These are phyloP conservation scores for Pestalotiopsis sp. DNA, from an alignment of 2,329 filamentous ascomycete species.

Conservation along the genomic window DNA sequence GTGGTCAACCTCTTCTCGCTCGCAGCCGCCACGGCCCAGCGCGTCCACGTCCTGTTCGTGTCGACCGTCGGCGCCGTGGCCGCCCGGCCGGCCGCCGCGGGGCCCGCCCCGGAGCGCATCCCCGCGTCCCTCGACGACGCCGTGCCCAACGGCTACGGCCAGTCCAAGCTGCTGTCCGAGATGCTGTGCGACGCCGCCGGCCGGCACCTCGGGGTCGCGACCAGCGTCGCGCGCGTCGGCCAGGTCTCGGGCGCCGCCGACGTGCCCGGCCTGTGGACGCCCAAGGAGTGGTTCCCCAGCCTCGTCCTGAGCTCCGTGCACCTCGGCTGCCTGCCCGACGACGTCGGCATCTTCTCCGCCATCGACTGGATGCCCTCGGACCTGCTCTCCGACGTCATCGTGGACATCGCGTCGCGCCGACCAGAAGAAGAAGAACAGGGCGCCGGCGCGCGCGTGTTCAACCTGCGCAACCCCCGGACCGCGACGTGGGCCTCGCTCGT, in stretches of 20 bases:
- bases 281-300: constrained; percentile 41
- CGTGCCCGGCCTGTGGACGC: constrained; percentile 36
- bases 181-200: constrained; percentile 24
- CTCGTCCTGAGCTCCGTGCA: constrained; percentile 39
- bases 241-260: constrained; percentile 26
- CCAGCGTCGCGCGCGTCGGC: constrained; percentile 24
- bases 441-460: background rate
- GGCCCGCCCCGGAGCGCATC: constrained; percentile 17
- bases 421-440: background rate
- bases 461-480: background rate
- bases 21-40: constrained; percentile 2
- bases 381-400: constrained; percentile 34
- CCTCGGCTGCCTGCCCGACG: constrained; percentile 35
- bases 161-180: constrained; percentile 29
- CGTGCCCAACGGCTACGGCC: constrained; percentile 22
- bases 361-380: constrained; percentile 48
- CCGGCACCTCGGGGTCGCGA: constrained; percentile 14
- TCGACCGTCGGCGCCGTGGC: constrained; percentile 21
- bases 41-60: constrained; percentile 20
- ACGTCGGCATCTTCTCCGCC: constrained; percentile 31
- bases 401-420: constrained; percentile 29
- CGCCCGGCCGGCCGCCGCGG: background rate
- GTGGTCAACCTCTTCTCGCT: constrained; percentile 21
- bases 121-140: constrained; percentile 13
- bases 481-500: background rate